Evolutionary conservation across 306 rosid genomes (phyloP), one percentile per base, ranked within the genome.

Genomic region (Cercis canadensis): DNA sequence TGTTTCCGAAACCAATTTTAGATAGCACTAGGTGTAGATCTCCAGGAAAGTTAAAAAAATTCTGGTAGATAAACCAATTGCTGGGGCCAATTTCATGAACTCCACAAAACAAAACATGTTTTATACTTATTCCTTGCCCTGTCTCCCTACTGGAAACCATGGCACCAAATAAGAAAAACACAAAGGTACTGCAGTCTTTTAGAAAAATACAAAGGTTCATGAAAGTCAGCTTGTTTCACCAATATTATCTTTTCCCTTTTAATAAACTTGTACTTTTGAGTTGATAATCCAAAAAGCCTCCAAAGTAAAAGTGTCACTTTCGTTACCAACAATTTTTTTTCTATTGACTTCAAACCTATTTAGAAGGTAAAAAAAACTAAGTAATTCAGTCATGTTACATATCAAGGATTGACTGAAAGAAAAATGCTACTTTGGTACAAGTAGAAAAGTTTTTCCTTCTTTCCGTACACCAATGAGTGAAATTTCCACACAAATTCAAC

Each of bases 31-130:
- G 67, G 31, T 46, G 33, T 8, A 56, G 18, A 49, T 70, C 49
- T 24, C 36, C 29, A 18, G 50, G 55, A 60, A 59, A 16, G 57
- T 49, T 24, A 50, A 55, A 59, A 67, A 11, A 7, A 50, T 14
- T 18, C 19, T 49, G 65, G 65, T 11, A 49, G 57, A 44, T 73
- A 33, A 73, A 68, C 57, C 72, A 80, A 62, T 55, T 79, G 41
- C 39, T 36, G 37, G 15, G 16, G 32, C 33, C 75, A 68, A 73
- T 58, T 21, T 44, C 17, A 61, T 57, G 67, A 17, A 53, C 49
- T 59, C 29, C 66, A 64, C 57, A 16, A 46, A 46, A 45, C n/a
- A 24, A 24, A 24, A 24, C 29, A 24, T 24, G 29, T 24, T 24
- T 66, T 41, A 14, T 11, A 45, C 70, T 68, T 12, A 72, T 37